These are phyloP conservation scores for Ascobolus immersus DNA, from an alignment of 495 filamentous ascomycete genomes.

Conservation along the genomic window DNA sequence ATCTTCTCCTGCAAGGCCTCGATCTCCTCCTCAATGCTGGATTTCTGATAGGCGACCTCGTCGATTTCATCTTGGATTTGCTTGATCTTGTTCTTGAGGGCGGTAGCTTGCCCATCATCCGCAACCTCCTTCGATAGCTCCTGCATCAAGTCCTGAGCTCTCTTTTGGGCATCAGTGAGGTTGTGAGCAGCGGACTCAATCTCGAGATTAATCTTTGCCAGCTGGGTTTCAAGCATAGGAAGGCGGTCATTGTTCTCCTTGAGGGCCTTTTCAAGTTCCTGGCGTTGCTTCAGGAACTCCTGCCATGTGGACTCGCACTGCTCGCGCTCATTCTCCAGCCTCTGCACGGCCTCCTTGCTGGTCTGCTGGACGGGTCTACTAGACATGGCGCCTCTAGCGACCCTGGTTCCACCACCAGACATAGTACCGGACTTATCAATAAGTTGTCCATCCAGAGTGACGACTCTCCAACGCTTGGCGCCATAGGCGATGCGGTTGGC, in stretches of 20 bases:
- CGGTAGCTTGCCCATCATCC: conserved; percentile 14
- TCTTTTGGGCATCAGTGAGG: conserved; percentile 54
- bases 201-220: conserved; percentile 78
- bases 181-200: conserved; percentile 68
- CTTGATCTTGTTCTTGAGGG: conserved; percentile 53
- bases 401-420: conserved; percentile 79
- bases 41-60: conserved; percentile 53
- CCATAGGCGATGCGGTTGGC: conserved; percentile 94
- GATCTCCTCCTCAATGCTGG: conserved; percentile 73
- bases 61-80: conserved; percentile 53
- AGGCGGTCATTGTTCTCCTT: conserved; percentile 54
- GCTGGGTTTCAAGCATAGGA: conserved; percentile 62
- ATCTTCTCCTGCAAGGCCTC: conserved; percentile 80
- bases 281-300: conserved; percentile 53
- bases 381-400: conserved; percentile 80
- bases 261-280: conserved; percentile 45
- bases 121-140: conserved; percentile 21
- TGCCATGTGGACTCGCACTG: conserved; percentile 53
- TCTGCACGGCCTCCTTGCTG: conserved; percentile 61
- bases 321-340: conserved; percentile 69
- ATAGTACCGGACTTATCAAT: conserved; percentile 96
- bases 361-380: conserved; percentile 70
- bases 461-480: conserved; percentile 74
- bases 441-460: conserved; percentile 79
- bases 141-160: conserved; percentile 54